These are phyloP conservation scores for Fusarium buxicola DNA, from an alignment of 2,329 filamentous ascomycete genomes.

Conservation along the genomic window DNA sequence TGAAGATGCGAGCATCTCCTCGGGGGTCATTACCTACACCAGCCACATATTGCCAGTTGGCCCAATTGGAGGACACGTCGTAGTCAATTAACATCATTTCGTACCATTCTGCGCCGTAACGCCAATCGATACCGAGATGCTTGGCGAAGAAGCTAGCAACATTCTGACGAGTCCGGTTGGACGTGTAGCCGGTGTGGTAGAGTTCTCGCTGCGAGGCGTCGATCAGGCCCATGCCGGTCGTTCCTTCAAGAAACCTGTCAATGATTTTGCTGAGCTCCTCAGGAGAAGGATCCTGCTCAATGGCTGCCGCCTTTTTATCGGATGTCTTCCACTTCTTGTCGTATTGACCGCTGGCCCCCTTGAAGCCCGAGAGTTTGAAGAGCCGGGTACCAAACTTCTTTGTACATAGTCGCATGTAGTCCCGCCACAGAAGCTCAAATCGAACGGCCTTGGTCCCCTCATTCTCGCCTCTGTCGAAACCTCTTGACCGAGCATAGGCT, in stretches of 20 bases:
- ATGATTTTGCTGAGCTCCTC: conserved; percentile 62
- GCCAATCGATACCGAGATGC: conserved; percentile 81
- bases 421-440: conserved; percentile 81
- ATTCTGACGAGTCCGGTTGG: conserved; percentile 80
- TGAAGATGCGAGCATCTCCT: conserved; percentile 79
- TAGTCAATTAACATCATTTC: conserved; percentile 81
- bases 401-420: conserved; percentile 83
- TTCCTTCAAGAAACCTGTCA: conserved; percentile 71
- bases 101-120: conserved; percentile 85
- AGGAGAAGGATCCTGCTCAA: conserved; percentile 54
- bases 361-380: conserved; percentile 74
- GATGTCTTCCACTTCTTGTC: conserved; percentile 63
- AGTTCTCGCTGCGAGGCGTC: conserved; percentile 83
- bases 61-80: conserved; percentile 81
- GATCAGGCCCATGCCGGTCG: conserved; percentile 80
- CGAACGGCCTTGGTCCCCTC: conserved; percentile 76
- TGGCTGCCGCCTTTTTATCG: conserved; percentile 43
- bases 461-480: conserved; percentile 78
- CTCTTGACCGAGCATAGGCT: conserved; percentile 56
- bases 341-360: conserved; percentile 56
- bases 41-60: conserved; percentile 85
- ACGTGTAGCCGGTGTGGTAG: conserved; percentile 80
- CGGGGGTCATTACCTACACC: conserved; percentile 85
- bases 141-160: conserved; percentile 80
- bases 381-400: conserved; percentile 75